Percentiles rank a stretch among this genome's conserved stretches.
These are phyloP conservation scores for Mucuna pruriens DNA, from an alignment of 306 rosid species.

Conservation along the genomic window DNA sequence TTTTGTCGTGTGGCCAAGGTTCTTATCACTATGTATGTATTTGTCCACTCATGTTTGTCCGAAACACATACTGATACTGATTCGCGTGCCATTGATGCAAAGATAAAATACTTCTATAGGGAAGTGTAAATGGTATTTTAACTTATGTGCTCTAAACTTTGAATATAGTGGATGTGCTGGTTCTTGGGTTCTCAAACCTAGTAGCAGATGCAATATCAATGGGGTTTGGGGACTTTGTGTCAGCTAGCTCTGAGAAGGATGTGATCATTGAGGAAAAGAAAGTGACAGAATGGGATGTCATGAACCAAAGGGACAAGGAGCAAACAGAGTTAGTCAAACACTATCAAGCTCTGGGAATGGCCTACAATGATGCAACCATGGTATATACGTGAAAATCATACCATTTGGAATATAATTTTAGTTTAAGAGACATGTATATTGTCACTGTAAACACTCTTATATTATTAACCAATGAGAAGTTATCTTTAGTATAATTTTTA, in stretches of 20 bases:
- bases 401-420: background rate
- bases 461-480: too few relatives aligned
- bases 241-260: conserved; percentile 56
- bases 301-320: conserved; percentile 43
- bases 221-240: conserved; percentile 74
- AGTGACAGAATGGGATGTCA: conserved; percentile 63
- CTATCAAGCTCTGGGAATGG: conserved; percentile 69
- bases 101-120: background rate
- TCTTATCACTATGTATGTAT: background rate
- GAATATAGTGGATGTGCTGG: conserved; percentile 54
- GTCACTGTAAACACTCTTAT: too few relatives aligned
- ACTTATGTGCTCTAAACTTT: background rate
- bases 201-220: conserved; percentile 79
- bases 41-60: background rate
- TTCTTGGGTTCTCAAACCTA: conserved; percentile 71
- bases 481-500: too few relatives aligned
- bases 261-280: conserved; percentile 49
- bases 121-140: conserved; percentile 7
- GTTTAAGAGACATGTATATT: too few relatives aligned
- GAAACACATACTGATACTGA: background rate
- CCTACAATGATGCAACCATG: conserved; percentile 50
- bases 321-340: conserved; percentile 40
- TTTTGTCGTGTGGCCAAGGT: background rate
- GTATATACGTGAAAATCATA: conserved; percentile 32
- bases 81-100: background rate